Base-by-base conservation (phyloP, 1,284 basidiomycete species). In the Mycosarcoma maydis region DNA sequence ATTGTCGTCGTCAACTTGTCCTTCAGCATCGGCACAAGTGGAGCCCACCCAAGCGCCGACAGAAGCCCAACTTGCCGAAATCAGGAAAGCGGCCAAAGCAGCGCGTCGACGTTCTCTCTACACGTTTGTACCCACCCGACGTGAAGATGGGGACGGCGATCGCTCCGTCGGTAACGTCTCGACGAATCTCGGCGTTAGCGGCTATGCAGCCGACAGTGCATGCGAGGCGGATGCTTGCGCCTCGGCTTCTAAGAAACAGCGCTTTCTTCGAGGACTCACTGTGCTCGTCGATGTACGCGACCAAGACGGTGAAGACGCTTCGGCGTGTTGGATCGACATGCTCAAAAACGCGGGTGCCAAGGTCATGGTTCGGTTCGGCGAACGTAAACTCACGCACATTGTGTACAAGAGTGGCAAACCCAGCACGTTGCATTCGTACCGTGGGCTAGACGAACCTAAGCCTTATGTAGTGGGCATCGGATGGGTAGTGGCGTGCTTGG, bases 271-370 rank as follows among this genome's bases (percentile, higher is more conserved):
- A 3, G 73, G 75, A 6, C 43, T 77, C 27, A 67, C 61, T 9
- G 65, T 78, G 17, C 66, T 78, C 27, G 75, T 78, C 24, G 75
- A 77, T 39, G 68, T 78, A 5, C 51, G 76, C 8, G 73, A 77
- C 37, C 73, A 61, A 43, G 73, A 77, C 29, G 76, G 76, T 8
- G 66, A 73, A 41, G 76, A 78, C 48, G 71, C 71, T 0, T 75
- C 73, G 6, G 56, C 54, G 3, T 42, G 56, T 3, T 78, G 75
- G 73, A 54, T 71, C 32, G 73, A 75, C 37, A 65, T 69, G 56
- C 61, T 78, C 29, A 72, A 70, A 37, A 55, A 46, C 16, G 69
- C 58, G 1, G 76, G 76, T n/a, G 75, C 76, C 17, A 72, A 72
- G 34, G 75, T 77, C 9, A 51, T 68, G 53, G 56, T 72, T 6